Percentiles rank a stretch among this genome's conserved stretches.
Evolutionary conservation across 2,329 filamentous ascomycete species (phyloP).

Genomic region (Exserohilum rostratum): DNA sequence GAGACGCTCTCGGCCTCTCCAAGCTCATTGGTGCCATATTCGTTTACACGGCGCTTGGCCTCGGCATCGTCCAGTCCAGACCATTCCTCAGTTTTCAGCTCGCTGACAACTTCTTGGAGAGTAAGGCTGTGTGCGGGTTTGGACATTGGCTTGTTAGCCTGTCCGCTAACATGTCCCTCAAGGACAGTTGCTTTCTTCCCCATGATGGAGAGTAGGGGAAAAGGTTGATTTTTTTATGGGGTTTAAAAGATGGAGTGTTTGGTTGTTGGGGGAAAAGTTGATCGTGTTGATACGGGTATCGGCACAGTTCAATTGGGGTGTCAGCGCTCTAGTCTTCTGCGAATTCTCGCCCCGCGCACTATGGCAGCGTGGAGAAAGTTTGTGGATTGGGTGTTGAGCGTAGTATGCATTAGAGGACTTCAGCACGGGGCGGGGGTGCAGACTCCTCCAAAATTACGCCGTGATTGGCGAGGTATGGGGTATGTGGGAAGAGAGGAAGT

Average conservation of each 20-base stretch:
- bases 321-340: conserved; percentile 24
- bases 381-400: conserved; percentile 21
- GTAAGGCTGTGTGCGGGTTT: conserved; percentile 67
- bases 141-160: conserved; percentile 59
- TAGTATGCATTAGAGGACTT: conserved; percentile 34
- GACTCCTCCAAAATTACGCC: conserved; percentile 36
- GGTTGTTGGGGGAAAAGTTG: not conserved
- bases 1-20: conserved; percentile 70
- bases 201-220: conserved; percentile 18
- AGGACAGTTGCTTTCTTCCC: conserved; percentile 25
- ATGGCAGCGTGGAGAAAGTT: conserved; percentile 30
- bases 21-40: conserved; percentile 72
- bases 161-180: conserved; percentile 47
- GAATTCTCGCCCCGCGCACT: conserved; percentile 25
- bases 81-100: conserved; percentile 68
- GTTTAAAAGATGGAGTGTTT: not conserved
- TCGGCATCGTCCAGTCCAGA: conserved; percentile 67
- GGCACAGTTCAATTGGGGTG: not conserved
- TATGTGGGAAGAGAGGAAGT: not conserved
- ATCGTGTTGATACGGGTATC: not conserved
- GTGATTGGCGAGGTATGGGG: conserved; percentile 28
- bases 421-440: conserved; percentile 36
- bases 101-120: conserved; percentile 57
- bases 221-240: not conserved
- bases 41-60: conserved; percentile 63